Conservation (phyloP, 441 rosid species). For the Corymbia calophylla region DNA sequence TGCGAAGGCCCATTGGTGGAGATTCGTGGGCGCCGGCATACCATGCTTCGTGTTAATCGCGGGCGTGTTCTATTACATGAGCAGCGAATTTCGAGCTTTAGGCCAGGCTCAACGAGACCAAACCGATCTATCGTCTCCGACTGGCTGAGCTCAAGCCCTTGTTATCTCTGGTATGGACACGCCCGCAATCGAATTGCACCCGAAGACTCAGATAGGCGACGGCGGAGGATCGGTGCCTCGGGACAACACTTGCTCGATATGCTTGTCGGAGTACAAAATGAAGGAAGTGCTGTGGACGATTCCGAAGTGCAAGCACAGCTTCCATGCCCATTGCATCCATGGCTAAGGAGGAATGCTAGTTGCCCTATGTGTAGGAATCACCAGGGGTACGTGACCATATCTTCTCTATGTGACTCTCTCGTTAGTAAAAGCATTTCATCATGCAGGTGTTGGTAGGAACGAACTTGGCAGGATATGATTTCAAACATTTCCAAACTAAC, state of each 20-base stretch:
- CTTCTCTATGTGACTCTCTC: too few species aligned
- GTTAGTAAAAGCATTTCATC: too few species aligned
- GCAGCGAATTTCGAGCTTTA: background rate
- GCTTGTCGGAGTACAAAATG: background rate
- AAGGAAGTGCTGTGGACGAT: background rate
- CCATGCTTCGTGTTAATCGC: background rate
- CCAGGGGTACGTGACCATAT: background rate
- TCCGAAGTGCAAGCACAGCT: background rate
- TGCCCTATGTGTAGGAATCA: background rate
- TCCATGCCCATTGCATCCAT: background rate
- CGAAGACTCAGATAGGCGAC: background rate
- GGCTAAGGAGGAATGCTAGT: background rate
- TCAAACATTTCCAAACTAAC: background rate
- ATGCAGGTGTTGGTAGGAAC: too few species aligned
- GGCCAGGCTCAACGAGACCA: background rate
- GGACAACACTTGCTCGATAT: background rate
- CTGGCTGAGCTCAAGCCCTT: background rate
- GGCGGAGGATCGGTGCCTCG: background rate
- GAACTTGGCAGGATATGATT: too few species aligned
- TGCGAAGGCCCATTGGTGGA: background rate
- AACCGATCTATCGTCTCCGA: background rate
- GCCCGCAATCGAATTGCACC: background rate
- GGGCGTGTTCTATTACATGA: background rate
- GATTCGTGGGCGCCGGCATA: background rate
- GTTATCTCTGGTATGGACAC: background rate